Conservation (phyloP, 2,329 filamentous ascomycete species). For the Didymella pomorum region DNA sequence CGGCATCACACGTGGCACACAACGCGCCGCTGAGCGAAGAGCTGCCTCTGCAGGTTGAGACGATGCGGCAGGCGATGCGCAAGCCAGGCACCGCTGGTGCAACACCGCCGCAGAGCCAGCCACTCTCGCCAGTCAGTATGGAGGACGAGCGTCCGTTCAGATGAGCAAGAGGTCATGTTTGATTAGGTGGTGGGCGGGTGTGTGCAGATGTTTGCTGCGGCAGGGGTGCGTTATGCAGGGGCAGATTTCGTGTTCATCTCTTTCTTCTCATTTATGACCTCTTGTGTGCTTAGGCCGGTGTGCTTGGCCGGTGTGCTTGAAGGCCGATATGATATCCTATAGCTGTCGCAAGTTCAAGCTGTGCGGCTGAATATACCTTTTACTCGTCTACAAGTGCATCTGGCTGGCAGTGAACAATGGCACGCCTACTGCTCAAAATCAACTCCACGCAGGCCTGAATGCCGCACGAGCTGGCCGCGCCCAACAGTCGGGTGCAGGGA, state of each 20-base stretch:
- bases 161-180: slow-evolving; percentile 16
- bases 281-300: too few relatives aligned
- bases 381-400: too few relatives aligned
- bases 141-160: slow-evolving; percentile 49
- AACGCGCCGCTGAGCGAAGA: slow-evolving; percentile 69
- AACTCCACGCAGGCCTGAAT: not conserved
- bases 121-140: slow-evolving; percentile 50
- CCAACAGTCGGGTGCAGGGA: not conserved
- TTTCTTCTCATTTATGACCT: slow-evolving; percentile 12
- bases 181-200: not conserved
- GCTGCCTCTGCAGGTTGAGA: slow-evolving; percentile 86
- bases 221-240: slow-evolving; percentile 13
- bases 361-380: not conserved
- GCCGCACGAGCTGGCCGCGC: not conserved
- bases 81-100: slow-evolving; percentile 87
- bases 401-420: too few relatives aligned
- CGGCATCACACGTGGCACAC: slow-evolving; percentile 57
- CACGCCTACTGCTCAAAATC: too few relatives aligned
- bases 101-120: slow-evolving; percentile 52
- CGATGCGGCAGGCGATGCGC: slow-evolving; percentile 87
- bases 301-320: too few relatives aligned
- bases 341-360: not conserved
- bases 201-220: slow-evolving; percentile 1
- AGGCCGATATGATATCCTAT: not conserved
- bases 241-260: slow-evolving; percentile 10